These are phyloP conservation scores for Hyaloscypha variabilis DNA, from an alignment of 495 filamentous ascomycete genomes.

Conservation along the genomic window DNA sequence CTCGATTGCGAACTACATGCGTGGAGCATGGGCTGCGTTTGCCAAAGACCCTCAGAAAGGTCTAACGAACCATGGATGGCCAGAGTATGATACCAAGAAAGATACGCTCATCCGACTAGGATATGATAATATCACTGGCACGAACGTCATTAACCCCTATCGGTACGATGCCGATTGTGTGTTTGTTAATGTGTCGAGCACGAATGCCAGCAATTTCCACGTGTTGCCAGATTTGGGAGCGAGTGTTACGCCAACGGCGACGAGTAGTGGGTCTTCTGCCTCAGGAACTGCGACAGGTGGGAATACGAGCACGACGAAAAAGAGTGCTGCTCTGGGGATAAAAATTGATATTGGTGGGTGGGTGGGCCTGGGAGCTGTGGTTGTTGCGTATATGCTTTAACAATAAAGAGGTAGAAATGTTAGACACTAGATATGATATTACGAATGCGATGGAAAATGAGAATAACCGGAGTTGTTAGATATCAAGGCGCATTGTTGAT, in stretches of 20 bases:
- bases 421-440: background rate
- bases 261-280: background rate
- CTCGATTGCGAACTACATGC: conserved; percentile 42
- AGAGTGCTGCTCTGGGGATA: background rate
- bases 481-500: too few relatives aligned
- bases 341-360: background rate
- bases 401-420: background rate
- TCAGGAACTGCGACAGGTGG: background rate
- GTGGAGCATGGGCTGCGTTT: conserved; percentile 52
- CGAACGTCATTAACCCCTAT: conserved; percentile 24
- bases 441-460: background rate
- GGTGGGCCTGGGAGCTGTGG: background rate
- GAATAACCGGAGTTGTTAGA: too few relatives aligned
- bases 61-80: conserved; percentile 44
- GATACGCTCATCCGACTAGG: conserved; percentile 31
- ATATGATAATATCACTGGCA: conserved; percentile 30
- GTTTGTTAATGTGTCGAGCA: conserved; percentile 22
- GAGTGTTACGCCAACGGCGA: conserved; percentile 16
- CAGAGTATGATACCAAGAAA: conserved; percentile 27
- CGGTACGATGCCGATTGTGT: conserved; percentile 24
- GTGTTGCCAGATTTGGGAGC: conserved; percentile 20
- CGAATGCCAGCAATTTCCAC: conserved; percentile 2
- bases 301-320: background rate
- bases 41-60: conserved; percentile 49
- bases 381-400: background rate